Percentiles rank a stretch among this genome's conserved stretches.
Evolutionary conservation across 495 filamentous ascomycete genomes (phyloP).

Genomic region (Parathielavia appendiculata): DNA sequence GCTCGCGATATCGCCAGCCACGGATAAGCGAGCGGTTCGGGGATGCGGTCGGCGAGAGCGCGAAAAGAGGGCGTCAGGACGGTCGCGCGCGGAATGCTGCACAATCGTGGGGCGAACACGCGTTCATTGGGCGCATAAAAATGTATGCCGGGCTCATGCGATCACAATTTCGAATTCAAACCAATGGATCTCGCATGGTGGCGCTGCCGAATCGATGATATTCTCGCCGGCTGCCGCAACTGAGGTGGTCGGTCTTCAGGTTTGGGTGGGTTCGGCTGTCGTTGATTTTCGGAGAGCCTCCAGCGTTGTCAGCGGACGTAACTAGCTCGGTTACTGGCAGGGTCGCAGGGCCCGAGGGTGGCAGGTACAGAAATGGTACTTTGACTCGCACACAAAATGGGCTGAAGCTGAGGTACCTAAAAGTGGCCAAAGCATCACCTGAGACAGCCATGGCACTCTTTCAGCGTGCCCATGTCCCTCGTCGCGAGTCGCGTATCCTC

Average conservation of each 20-base stretch:
- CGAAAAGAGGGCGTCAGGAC: constrained; percentile 23
- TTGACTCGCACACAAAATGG: neutral
- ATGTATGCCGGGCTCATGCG: constrained; percentile 33
- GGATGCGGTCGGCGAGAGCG: constrained; percentile 17
- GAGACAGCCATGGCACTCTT: constrained; percentile 12
- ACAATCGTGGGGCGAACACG: constrained; percentile 41
- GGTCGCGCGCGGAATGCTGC: constrained; percentile 42
- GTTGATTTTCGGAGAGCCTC: constrained; percentile 29
- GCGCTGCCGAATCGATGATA: constrained; percentile 29
- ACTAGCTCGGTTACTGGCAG: too few relatives aligned
- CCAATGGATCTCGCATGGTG: constrained; percentile 38
- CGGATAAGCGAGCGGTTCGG: constrained; percentile 10
- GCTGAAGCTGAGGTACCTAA: constrained; percentile 6
- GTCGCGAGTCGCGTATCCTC: constrained; percentile 21
- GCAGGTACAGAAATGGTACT: too few relatives aligned
- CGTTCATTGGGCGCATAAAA: constrained; percentile 36
- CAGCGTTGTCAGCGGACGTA: constrained; percentile 2
- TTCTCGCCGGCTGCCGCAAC: constrained; percentile 11
- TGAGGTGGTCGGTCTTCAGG: constrained; percentile 16
- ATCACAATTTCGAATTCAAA: constrained; percentile 32
- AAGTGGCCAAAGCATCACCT: neutral
- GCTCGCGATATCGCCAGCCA: constrained; percentile 5
- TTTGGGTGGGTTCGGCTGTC: constrained; percentile 24
- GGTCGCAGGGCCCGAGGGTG: too few relatives aligned
- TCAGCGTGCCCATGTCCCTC: constrained; percentile 6